phyloP scores from a whole-genome alignment of 2,329 filamentous ascomycete genomes.

The Podosphaera fusca region DNA sequence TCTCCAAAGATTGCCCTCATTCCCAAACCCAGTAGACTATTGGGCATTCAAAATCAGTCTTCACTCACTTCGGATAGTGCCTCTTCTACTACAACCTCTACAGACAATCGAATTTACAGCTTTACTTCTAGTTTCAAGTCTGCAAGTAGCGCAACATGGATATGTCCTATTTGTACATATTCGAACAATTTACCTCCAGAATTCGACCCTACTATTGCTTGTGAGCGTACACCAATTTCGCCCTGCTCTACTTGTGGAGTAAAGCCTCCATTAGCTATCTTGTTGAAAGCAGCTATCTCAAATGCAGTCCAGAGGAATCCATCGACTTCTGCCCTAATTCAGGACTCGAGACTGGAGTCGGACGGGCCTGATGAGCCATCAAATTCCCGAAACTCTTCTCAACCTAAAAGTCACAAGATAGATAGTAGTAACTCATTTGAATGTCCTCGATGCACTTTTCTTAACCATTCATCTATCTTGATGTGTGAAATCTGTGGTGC shows the following conservation, averaged over 20 bases:
- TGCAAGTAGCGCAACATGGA: conserved; percentile 55
- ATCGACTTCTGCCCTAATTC: conserved; percentile 9
- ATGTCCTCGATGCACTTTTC: conserved; percentile 81
- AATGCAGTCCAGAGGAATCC: conserved; percentile 37
- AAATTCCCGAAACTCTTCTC: neutral
- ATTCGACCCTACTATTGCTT: conserved; percentile 69
- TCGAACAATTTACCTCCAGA: conserved; percentile 84
- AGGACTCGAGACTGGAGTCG: conserved; percentile 8
- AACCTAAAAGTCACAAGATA: neutral
- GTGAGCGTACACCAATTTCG: conserved; percentile 53
- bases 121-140: conserved; percentile 24
- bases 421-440: conserved; percentile 25
- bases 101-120: conserved; percentile 22
- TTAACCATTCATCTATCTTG: conserved; percentile 69
- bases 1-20: conserved; percentile 80
- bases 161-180: conserved; percentile 88
- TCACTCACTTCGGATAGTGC: conserved; percentile 23
- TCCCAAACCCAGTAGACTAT: conserved; percentile 53
- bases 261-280: conserved; percentile 59
- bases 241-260: conserved; percentile 88
- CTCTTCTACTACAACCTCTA: conserved; percentile 21
- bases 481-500: conserved; percentile 84
- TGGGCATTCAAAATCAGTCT: conserved; percentile 31
- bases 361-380: conserved; percentile 6
- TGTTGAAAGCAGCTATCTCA: conserved; percentile 69